Conservation (phyloP, 2,329 filamentous ascomycete species). For the Diaporthe velutina region DNA sequence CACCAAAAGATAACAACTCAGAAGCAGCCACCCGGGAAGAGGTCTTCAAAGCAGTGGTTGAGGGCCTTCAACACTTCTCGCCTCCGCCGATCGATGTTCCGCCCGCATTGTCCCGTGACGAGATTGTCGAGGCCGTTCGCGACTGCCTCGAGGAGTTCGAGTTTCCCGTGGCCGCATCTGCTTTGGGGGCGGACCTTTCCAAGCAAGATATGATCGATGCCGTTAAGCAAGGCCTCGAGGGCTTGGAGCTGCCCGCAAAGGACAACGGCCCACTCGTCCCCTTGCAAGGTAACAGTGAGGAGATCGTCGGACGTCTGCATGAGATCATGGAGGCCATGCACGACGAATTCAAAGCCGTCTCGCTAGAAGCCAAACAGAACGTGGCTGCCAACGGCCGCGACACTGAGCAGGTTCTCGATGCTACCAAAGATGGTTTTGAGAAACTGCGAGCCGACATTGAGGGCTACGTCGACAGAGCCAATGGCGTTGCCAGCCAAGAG, state of each 20-base stretch:
- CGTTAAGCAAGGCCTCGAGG: slow-evolving; percentile 62
- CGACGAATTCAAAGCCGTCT: slow-evolving; percentile 70
- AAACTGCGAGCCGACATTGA: slow-evolving; percentile 85
- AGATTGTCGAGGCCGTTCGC: slow-evolving; percentile 85
- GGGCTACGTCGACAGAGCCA: slow-evolving; percentile 79
- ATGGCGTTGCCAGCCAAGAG: slow-evolving; percentile 78
- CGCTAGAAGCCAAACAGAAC: slow-evolving; percentile 80
- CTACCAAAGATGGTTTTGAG: slow-evolving; percentile 88
- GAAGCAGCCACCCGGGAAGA: slow-evolving; percentile 82
- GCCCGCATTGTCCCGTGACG: slow-evolving; percentile 80
- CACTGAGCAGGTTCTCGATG: slow-evolving; percentile 89
- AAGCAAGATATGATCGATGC: slow-evolving; percentile 74
- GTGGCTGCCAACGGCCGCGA: slow-evolving; percentile 83
- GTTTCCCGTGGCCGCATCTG: slow-evolving; percentile 73
- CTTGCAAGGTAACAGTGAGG: slow-evolving; percentile 55
- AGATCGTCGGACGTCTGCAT: slow-evolving; percentile 68
- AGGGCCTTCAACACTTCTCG: slow-evolving; percentile 84
- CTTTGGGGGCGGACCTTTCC: slow-evolving; percentile 66
- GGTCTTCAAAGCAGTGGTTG: slow-evolving; percentile 86
- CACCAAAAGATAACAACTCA: slow-evolving; percentile 64
- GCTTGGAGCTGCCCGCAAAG: slow-evolving; percentile 43
- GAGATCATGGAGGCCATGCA: slow-evolving; percentile 75
- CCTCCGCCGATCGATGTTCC: slow-evolving; percentile 80
- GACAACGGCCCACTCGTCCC: slow-evolving; percentile 41
- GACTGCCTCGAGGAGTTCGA: slow-evolving; percentile 91